Evolutionary conservation across 2,329 filamentous ascomycete genomes (phyloP), one percentile per base, ranked within the genome.

Genomic region (Cordyceps javanica): DNA sequence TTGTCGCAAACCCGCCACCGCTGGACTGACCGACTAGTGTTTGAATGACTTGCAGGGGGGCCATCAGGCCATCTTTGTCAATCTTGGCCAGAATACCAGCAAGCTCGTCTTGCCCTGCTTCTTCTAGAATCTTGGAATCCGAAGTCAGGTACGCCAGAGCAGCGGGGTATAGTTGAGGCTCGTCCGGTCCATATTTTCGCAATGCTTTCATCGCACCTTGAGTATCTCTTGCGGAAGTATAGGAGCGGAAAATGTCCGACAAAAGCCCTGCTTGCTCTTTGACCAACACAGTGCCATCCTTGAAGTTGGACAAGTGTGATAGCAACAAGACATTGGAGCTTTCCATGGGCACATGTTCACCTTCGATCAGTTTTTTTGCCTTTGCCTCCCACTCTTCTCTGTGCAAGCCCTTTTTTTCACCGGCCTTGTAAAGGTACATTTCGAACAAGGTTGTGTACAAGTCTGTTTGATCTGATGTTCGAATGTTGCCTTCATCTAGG

Each of bases 181-280:
- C 93, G 64, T 92, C 86, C 0, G 89, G 86, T 0, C 94, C 95
- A 68, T 99, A 99, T 71, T 96, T 97, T 60, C 85, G 83, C 41
- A 99, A 77, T 0, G 94, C 92, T 68, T 88, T 90, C 67, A 99
- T 91, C 5, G 93, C 93, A 10, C 94, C 93, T 41, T 83, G 80
- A 0, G 94, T 99, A 70, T 99, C 94, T 63, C 91, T 91, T 23
- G 92, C 91, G 1, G 91, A 86, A 1, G 93, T 96, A 70, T 96
- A 97, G 1, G 93, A 97, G 50, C 94, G 87, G 76, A 99, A 97
- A 60, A 99, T 97, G 72, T 99, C 94, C 58, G 92, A 94, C 42
- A 90, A 82, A 3, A 99, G 81, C 21, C 92, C 91, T 60, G 95
- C 90, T 68, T 97, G 90, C 74, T 99, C 94, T 63, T 92, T 90